Evolutionary conservation across 371 early-diverging fungal species (phyloP).

Genomic region (Mucor piriformis): DNA sequence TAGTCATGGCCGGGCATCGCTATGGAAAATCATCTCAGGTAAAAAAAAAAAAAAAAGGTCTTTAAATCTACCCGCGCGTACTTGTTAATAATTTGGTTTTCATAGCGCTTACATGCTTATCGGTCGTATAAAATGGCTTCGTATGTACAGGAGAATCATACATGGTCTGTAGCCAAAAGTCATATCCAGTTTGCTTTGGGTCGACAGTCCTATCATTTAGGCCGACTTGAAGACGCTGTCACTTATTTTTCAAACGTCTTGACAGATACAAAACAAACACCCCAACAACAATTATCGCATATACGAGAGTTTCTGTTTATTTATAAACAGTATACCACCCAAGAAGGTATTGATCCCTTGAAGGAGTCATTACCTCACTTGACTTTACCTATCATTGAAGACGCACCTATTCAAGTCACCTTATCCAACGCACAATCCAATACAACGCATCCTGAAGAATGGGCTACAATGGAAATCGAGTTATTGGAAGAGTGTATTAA

Average conservation of each 20-base stretch:
- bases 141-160: slow-evolving; percentile 59
- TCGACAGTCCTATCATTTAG: slow-evolving; percentile 70
- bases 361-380: slow-evolving; percentile 47
- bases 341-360: slow-evolving; percentile 41
- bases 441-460: slow-evolving; percentile 51
- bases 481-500: slow-evolving; percentile 57
- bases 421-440: slow-evolving; percentile 51
- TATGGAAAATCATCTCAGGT: slow-evolving; percentile 70
- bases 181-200: slow-evolving; percentile 89
- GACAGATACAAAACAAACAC: slow-evolving; percentile 63
- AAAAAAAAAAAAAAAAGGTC: not conserved
- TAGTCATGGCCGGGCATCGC: slow-evolving; percentile 85
- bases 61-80: too few relatives aligned
- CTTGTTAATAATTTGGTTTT: not conserved
- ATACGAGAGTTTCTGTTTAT: slow-evolving; percentile 78
- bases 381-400: slow-evolving; percentile 55
- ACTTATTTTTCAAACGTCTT: slow-evolving; percentile 71
- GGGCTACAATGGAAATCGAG: slow-evolving; percentile 66
- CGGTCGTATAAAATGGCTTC: slow-evolving; percentile 73
- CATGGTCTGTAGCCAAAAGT: slow-evolving; percentile 84
- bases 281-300: slow-evolving; percentile 73
- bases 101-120: slow-evolving; percentile 68
- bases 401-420: slow-evolving; percentile 47
- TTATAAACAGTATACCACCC: slow-evolving; percentile 63
- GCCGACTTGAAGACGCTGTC: slow-evolving; percentile 58